Percentiles rank a stretch among this genome's conserved stretches.
These are phyloP conservation scores for Rossbeevera mucosa DNA, from an alignment of 768 basidiomycete genomes.

Conservation along the genomic window DNA sequence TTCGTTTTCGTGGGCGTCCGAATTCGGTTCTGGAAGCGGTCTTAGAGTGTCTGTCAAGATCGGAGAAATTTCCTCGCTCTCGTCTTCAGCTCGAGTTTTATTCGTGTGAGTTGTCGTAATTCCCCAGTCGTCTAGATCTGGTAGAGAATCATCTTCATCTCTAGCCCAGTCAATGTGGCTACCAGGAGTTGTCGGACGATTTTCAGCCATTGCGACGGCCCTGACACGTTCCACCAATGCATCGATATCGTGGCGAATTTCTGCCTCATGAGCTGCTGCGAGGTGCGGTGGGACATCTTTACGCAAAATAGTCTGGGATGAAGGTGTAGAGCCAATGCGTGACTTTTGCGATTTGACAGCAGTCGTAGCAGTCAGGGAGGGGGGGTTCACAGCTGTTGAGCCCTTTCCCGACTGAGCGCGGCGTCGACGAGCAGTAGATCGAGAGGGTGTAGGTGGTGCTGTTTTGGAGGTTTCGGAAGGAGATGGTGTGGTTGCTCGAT, in stretches of 20 bases:
- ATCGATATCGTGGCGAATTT: constrained; percentile 62
- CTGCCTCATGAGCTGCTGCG: constrained; percentile 33
- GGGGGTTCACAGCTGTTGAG: constrained; percentile 12
- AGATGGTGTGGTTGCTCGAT: constrained; percentile 20
- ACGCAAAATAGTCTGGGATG: constrained; percentile 29
- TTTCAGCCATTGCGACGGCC: constrained; percentile 65
- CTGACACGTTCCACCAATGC: constrained; percentile 75
- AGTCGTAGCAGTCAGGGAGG: constrained; percentile 20
- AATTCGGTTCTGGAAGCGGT: constrained; percentile 49
- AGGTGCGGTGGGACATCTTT: constrained; percentile 64
- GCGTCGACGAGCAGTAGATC: constrained; percentile 45
- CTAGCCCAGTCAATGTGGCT: constrained; percentile 89
- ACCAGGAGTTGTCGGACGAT: constrained; percentile 64
- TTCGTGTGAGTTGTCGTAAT: constrained; percentile 44
- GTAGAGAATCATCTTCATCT: constrained; percentile 75
- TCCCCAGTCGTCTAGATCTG: constrained; percentile 85
- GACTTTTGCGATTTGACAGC: constrained; percentile 36
- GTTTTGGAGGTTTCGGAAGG: constrained; percentile 20
- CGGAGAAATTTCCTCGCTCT: constrained; percentile 54
- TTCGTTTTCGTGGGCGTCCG: constrained; percentile 20
- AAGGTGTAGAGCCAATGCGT: constrained; percentile 13
- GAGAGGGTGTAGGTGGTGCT: constrained; percentile 35
- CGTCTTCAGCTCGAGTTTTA: constrained; percentile 22
- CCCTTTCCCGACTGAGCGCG: constrained; percentile 41
- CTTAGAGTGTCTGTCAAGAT: constrained; percentile 61